phyloP scores from a whole-genome alignment of 2,329 filamentous ascomycete species.

The Monilinia aucupariae region DNA sequence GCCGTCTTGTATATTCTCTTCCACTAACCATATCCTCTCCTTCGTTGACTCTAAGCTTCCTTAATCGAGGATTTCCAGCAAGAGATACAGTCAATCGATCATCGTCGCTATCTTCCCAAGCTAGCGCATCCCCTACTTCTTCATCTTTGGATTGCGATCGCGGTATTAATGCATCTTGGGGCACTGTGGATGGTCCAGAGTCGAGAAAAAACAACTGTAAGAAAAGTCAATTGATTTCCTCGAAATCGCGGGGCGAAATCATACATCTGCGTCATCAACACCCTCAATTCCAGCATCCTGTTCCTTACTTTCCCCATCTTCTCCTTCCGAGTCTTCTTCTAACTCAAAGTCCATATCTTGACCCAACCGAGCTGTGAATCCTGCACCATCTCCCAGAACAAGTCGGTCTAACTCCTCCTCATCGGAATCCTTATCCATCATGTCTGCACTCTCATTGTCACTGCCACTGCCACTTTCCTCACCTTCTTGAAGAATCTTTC shows the following conservation, averaged over 20 bases:
- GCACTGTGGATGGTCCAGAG: slow-evolving; percentile 34
- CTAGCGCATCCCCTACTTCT: slow-evolving; percentile 46
- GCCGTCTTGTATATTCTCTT: slow-evolving; percentile 72
- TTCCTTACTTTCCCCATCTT: slow-evolving; percentile 40
- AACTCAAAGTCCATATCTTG: slow-evolving; percentile 40
- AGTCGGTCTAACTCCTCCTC: slow-evolving; percentile 83
- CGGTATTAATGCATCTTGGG: slow-evolving; percentile 25
- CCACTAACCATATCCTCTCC: slow-evolving; percentile 82
- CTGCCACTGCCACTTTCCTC: slow-evolving; percentile 26
- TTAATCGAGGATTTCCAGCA: slow-evolving; percentile 65
- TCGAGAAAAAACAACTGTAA: slow-evolving; percentile 37
- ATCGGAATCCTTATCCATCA: slow-evolving; percentile 67
- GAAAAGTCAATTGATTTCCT: slow-evolving; percentile 17
- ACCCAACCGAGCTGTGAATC: slow-evolving; percentile 71
- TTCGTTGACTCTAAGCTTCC: slow-evolving; percentile 77
- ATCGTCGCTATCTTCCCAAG: slow-evolving; percentile 95
- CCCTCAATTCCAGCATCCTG: slow-evolving; percentile 52
- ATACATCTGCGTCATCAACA: slow-evolving; percentile 64
- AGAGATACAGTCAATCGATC: slow-evolving; percentile 81
- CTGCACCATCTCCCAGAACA: slow-evolving; percentile 81
- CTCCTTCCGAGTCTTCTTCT: slow-evolving; percentile 25
- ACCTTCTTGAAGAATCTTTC: slow-evolving; percentile 12
- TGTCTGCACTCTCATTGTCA: slow-evolving; percentile 33
- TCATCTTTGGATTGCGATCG: slow-evolving; percentile 33
- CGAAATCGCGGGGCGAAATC: slow-evolving; percentile 11